Evolutionary conservation across 2,329 filamentous ascomycete species (phyloP).

Genomic region (Pezizomycotina sp.): DNA sequence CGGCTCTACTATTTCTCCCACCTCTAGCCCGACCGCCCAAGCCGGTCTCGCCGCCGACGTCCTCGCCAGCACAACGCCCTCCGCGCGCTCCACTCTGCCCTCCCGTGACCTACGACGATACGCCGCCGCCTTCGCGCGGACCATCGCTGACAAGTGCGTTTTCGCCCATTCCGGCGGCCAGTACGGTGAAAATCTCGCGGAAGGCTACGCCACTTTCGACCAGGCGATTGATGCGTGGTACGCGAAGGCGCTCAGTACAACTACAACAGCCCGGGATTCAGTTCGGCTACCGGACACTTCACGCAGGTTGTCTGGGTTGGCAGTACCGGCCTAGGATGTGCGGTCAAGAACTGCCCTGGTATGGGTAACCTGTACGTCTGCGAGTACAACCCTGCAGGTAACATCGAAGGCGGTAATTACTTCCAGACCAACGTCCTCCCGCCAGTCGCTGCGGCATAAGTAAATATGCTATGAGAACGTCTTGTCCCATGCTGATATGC

Average conservation of each 20-base stretch:
- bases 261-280: constrained; percentile 41
- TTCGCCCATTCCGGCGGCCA: constrained; percentile 9
- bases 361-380: constrained; percentile 13
- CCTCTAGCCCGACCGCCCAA: no score
- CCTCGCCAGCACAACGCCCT: no score
- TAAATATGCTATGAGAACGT: no score
- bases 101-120: no score
- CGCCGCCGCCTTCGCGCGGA: no score
- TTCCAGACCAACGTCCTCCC: constrained; percentile 4
- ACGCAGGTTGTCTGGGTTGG: constrained; percentile 56
- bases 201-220: constrained; percentile 6
- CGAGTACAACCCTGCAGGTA: constrained; percentile 12
- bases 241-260: constrained; percentile 40
- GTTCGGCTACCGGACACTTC: constrained; percentile 49
- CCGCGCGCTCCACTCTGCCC: no score
- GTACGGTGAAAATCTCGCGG: constrained; percentile 16
- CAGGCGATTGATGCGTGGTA: constrained; percentile 7
- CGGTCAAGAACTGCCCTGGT: constrained; percentile 22
- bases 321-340: constrained; percentile 45
- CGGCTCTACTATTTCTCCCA: no score
- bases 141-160: no score
- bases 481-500: no score
- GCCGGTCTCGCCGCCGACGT: no score
- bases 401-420: constrained; percentile 7
- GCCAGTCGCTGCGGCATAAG: constrained; percentile 4